These are phyloP conservation scores for Rubia tinctorum DNA, from an alignment of 305 asterid species.

Conservation along the genomic window DNA sequence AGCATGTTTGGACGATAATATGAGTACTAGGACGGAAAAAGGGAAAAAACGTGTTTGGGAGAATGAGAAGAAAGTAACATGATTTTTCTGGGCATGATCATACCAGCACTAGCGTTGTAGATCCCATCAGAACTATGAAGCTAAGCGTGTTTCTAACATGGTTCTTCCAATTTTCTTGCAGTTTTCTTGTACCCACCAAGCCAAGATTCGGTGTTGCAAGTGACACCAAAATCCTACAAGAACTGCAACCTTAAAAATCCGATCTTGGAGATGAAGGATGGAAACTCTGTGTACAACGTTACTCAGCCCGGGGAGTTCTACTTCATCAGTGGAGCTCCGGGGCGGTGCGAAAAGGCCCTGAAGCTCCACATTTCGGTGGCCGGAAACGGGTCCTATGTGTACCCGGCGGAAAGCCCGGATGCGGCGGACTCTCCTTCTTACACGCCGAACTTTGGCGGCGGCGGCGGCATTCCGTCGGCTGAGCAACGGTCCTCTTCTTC, in stretches of 20 bases:
- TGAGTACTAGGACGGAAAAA: too few species aligned
- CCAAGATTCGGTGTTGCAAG: constrained; percentile 83
- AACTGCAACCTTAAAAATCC: constrained; percentile 74
- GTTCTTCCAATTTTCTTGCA: constrained; percentile 23
- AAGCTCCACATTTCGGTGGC: constrained; percentile 53
- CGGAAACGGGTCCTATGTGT: constrained; percentile 52
- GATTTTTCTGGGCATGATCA: too few species aligned
- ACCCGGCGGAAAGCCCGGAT: constrained; percentile 37
- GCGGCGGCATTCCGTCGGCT: constrained; percentile 30
- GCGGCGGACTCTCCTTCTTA: constrained; percentile 59
- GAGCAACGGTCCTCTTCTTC: constrained; percentile 36
- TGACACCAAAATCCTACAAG: constrained; percentile 47
- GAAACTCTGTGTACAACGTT: constrained; percentile 76
- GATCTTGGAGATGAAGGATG: constrained; percentile 63
- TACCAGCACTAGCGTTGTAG: too few species aligned
- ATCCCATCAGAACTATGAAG: too few species aligned
- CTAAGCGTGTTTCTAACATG: not conserved
- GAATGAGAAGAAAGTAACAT: too few species aligned
- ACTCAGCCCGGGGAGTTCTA: constrained; percentile 51
- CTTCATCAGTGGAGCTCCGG: constrained; percentile 76
- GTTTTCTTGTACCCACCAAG: constrained; percentile 95
- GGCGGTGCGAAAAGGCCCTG: constrained; percentile 61
- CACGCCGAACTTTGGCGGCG: constrained; percentile 60
- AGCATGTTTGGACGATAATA: too few species aligned
- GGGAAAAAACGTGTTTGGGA: too few species aligned